Conservation (phyloP, 495 filamentous ascomycete genomes). For the Cercophora newfieldiana region DNA sequence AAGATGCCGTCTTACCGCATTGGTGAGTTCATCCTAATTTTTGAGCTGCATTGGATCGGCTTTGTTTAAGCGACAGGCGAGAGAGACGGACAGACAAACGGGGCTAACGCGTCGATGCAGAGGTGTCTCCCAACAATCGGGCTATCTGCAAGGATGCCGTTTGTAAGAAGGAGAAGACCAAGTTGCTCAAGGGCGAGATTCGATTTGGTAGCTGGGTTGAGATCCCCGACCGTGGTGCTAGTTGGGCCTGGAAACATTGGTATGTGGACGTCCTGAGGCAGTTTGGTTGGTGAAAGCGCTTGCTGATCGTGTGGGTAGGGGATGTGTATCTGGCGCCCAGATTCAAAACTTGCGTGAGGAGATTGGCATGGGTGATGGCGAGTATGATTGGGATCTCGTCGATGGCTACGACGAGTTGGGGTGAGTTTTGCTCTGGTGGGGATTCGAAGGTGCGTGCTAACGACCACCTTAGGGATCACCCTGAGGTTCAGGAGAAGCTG, state of each 20-base stretch:
- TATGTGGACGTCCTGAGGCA: slow-evolving; percentile 37
- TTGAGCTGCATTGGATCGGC: background rate
- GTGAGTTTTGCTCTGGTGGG: slow-evolving; percentile 24
- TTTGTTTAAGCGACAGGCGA: background rate
- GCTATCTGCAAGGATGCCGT: slow-evolving; percentile 67
- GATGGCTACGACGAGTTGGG: slow-evolving; percentile 75
- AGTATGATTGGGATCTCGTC: slow-evolving; percentile 47
- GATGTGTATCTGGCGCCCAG: slow-evolving; percentile 70
- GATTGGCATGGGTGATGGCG: slow-evolving; percentile 38
- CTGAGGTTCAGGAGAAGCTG: slow-evolving; percentile 63
- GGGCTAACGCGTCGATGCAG: slow-evolving; percentile 48
- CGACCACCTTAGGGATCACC: slow-evolving; percentile 27
- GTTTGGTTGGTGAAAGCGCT: background rate
- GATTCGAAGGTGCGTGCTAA: background rate
- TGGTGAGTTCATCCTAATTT: slow-evolving; percentile 28
- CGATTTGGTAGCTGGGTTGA: slow-evolving; percentile 69
- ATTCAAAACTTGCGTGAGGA: slow-evolving; percentile 56
- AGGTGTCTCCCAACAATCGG: slow-evolving; percentile 58
- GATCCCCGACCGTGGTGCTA: slow-evolving; percentile 39
- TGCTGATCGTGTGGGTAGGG: slow-evolving; percentile 52
- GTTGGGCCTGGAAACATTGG: slow-evolving; percentile 79
- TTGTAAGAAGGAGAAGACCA: slow-evolving; percentile 63
- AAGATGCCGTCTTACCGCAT: slow-evolving; percentile 41
- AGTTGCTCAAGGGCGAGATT: slow-evolving; percentile 76
- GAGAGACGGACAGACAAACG: background rate